These are phyloP conservation scores for Macrophomina phaseolina DNA, from an alignment of 2,329 filamentous ascomycete species.

Conservation along the genomic window DNA sequence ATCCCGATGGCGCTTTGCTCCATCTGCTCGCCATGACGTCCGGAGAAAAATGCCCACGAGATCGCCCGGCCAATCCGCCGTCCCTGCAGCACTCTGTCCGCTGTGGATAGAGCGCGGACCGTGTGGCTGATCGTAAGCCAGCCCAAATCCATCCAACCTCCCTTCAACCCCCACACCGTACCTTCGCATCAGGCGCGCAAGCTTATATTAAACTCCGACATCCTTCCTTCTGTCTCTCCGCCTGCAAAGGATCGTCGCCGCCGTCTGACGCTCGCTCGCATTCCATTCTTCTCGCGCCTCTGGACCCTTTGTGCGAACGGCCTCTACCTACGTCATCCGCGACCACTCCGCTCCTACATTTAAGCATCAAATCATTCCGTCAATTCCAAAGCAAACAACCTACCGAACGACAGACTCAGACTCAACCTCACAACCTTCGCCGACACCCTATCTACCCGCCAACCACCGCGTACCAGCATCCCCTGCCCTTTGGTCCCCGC, in stretches of 20 bases:
- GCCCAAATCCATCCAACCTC: conserved; percentile 9
- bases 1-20: not conserved
- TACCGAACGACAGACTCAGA: not conserved
- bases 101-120: conserved; percentile 8
- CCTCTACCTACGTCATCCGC: conserved; percentile 9
- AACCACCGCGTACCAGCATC: not conserved
- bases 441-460: not conserved
- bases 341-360: not conserved
- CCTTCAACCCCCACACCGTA: not conserved
- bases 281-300: not conserved
- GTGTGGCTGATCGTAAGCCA: conserved; percentile 22
- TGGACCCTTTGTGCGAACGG: not conserved
- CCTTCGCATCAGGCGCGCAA: not conserved
- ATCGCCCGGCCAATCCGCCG: conserved; percentile 18
- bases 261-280: not conserved
- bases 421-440: not conserved
- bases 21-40: not conserved
- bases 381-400: not conserved
- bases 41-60: conserved; percentile 1
- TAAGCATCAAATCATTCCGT: not conserved
- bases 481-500: too few species aligned
- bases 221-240: not conserved
- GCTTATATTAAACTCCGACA: conserved; percentile 8
- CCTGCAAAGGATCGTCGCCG: not conserved
- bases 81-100: not conserved